Conservation (phyloP, 139 green algal species). For the Chlamydomonas sphaeroides region DNA sequence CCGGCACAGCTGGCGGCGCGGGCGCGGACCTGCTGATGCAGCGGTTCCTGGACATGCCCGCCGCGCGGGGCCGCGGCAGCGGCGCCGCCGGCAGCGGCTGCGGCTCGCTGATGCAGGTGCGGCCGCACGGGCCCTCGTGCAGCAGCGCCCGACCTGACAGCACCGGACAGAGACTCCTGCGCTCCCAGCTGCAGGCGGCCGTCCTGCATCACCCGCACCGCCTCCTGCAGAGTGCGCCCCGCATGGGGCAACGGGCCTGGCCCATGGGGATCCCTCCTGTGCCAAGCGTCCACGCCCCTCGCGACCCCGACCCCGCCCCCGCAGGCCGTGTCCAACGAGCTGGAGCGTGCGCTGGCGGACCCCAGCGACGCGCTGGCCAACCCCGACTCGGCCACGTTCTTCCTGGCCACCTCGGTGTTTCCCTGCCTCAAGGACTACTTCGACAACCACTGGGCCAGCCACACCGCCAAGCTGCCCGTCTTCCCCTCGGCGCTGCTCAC, state of each 20-base stretch:
- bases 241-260: too few relatives aligned
- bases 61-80: neutral
- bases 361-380: conserved; percentile 4
- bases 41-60: conserved; percentile 34
- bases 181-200: too few relatives aligned
- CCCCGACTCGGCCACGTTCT: conserved; percentile 32
- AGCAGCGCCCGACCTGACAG: too few relatives aligned
- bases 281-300: neutral
- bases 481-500: neutral
- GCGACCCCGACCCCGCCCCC: neutral
- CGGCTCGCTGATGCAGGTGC: conserved; percentile 35
- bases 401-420: conserved; percentile 37
- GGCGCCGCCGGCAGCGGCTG: neutral
- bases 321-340: conserved; percentile 18
- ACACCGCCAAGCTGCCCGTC: conserved; percentile 22
- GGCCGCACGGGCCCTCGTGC: too few relatives aligned
- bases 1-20: neutral
- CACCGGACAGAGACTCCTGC: too few relatives aligned
- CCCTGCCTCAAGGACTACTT: conserved; percentile 48
- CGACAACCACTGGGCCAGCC: conserved; percentile 39
- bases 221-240: too few relatives aligned
- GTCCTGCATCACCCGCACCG: neutral
- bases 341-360: conserved; percentile 19
- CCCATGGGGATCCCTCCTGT: too few relatives aligned
- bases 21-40: conserved; percentile 7